Evolutionary conservation across 2,329 filamentous ascomycete species (phyloP), one percentile per base, ranked within the genome.

Genomic region (Penicillium sp.): DNA sequence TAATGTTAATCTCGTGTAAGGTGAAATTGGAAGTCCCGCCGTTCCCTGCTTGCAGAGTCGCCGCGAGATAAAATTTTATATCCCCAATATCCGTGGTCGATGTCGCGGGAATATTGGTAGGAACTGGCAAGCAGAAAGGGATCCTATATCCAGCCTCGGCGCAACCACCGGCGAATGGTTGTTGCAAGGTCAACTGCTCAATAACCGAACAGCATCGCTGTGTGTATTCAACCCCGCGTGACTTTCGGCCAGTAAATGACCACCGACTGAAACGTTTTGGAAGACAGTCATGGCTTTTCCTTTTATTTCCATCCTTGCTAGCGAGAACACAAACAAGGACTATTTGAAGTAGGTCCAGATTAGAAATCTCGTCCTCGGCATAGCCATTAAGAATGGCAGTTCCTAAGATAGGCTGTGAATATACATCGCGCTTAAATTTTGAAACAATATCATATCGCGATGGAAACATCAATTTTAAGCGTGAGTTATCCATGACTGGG

Each of bases 81-180:
- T 26, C 13, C 5, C 45, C 45, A 8, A 54, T 11, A 7, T 26
- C 28, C 14, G 46, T 49, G 0, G 11, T 33, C 14, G 23, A 31
- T 18, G 51, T 45, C 2, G 24, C 29, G 1, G 51, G 39, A 5
- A 54, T 26, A 28, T 54, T 44, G 7, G n/a, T 24, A 6, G 31
- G 14, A 19, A 54, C 37, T 5, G 51, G 26, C 10, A 54, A n/a
- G 8, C 14, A 23, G 18, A 54, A 54, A 11, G 45, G 46, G 11
- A 54, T 49, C 13, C 28, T 43, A 24, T n/a, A 26, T n/a, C 3
- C 6, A 26, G 4, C 19, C 36, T 43, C 28, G n/a, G 14, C 16
- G 5, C 13, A 2, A 7, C 9, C 6, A n/a, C 23, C 13, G 8
- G n/a, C 9, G 10, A 45, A 29, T 3, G 42, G 26, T 14, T 16